These are phyloP conservation scores for Penicillium sp. DNA, from an alignment of 2,329 filamentous ascomycete genomes.

Conservation along the genomic window DNA sequence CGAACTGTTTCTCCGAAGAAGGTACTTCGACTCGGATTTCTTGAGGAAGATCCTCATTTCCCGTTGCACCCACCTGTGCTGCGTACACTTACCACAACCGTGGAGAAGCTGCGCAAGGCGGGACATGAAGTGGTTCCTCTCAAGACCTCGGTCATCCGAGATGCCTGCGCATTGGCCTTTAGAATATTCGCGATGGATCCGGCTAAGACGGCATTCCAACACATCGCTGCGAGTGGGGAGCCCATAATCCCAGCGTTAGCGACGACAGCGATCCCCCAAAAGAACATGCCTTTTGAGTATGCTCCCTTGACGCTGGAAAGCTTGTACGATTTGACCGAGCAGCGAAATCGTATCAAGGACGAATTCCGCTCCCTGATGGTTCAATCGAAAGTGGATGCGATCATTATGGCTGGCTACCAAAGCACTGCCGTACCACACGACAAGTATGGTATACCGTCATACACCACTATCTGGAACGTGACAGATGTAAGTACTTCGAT, in stretches of 20 bases:
- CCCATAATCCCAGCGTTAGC: constrained; percentile 27
- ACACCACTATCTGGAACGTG: constrained; percentile 52
- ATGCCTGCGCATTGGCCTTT: constrained; percentile 12
- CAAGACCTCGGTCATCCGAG: constrained; percentile 1
- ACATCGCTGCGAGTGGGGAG: constrained; percentile 44
- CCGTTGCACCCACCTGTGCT: constrained; percentile 20
- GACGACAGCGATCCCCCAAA: constrained; percentile 20
- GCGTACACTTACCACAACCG: constrained; percentile 10
- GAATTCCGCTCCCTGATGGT: constrained; percentile 45
- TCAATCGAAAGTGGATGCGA: constrained; percentile 49
- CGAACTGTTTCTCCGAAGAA: constrained; percentile 14
- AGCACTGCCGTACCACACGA: constrained; percentile 56
- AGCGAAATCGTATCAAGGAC: constrained; percentile 36
- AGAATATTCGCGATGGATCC: constrained; percentile 20
- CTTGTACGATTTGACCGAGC: constrained; percentile 47
- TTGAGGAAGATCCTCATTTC: constrained; percentile 15
- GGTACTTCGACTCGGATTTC: constrained; percentile 12
- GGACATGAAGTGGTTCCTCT: constrained; percentile 13
- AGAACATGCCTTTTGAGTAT: constrained; percentile 10
- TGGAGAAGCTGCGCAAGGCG: constrained; percentile 2
- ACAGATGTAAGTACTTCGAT: constrained; percentile 46
- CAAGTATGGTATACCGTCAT: constrained; percentile 35
- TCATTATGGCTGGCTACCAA: constrained; percentile 53
- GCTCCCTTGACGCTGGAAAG: constrained; percentile 36
- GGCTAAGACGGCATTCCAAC: constrained; percentile 18